Conservation (phyloP, 108 stramenopile genomes). For the Craspedostauros australis region DNA sequence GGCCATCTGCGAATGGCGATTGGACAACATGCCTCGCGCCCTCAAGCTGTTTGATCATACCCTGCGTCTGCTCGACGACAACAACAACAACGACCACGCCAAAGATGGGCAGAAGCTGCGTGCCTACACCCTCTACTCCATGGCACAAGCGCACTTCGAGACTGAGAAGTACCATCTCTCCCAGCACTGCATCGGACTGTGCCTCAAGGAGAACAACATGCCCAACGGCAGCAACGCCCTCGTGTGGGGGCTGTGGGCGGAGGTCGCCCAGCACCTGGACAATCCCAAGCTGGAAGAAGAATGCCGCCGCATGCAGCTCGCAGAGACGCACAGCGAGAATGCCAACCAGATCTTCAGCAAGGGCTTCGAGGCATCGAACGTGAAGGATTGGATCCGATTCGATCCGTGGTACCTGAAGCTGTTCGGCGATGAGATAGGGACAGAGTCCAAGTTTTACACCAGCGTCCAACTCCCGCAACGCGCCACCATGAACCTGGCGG, state of each 20-base stretch:
- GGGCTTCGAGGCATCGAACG: not conserved
- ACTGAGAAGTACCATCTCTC: slow-evolving; percentile 52
- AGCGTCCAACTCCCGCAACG: not conserved
- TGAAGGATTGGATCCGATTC: slow-evolving; percentile 18
- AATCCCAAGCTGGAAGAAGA: slow-evolving; percentile 40
- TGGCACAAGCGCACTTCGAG: slow-evolving; percentile 40
- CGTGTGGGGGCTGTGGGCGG: slow-evolving; percentile 68
- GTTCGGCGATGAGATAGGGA: not conserved
- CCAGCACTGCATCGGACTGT: slow-evolving; percentile 69
- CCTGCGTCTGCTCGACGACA: slow-evolving; percentile 38
- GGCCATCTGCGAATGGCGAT: slow-evolving; percentile 74
- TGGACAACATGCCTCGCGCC: slow-evolving; percentile 40
- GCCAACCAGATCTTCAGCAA: not conserved
- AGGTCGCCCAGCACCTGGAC: slow-evolving; percentile 50
- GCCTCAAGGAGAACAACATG: slow-evolving; percentile 55
- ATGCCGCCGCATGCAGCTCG: slow-evolving; percentile 15
- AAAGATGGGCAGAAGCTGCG: slow-evolving; percentile 32
- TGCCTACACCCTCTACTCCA: slow-evolving; percentile 56
- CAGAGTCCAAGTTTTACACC: not conserved
- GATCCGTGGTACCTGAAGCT: slow-evolving; percentile 32
- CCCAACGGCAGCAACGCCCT: slow-evolving; percentile 43
- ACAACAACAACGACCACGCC: slow-evolving; percentile 29
- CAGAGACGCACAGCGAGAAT: not conserved
- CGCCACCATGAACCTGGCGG: too few relatives aligned
- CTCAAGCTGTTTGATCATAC: slow-evolving; percentile 68